A percentile compares a stretch with the other conserved stretches of the same genome.
Conservation (phyloP, 768 basidiomycete genomes). For the Rhizopogon rudus region DNA sequence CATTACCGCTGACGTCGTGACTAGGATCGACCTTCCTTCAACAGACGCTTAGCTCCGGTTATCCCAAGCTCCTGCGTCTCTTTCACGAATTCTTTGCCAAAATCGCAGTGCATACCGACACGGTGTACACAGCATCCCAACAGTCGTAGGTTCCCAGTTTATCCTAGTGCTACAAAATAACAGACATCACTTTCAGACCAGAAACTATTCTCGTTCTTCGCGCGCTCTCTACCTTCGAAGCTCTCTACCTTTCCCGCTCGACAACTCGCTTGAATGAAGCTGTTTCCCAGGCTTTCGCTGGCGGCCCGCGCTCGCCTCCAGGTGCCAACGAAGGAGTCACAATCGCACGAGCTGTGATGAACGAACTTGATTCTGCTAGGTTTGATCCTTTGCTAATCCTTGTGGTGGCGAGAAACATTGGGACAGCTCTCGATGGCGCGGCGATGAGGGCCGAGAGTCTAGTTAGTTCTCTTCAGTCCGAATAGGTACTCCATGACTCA, state of each 20-base stretch:
- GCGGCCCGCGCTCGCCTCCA: conserved; percentile 65
- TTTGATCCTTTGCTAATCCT: conserved; percentile 88
- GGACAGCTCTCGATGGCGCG: conserved; percentile 65
- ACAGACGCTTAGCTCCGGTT: conserved; percentile 81
- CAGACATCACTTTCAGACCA: conserved; percentile 45
- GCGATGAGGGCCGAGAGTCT: conserved; percentile 58
- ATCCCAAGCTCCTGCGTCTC: conserved; percentile 81
- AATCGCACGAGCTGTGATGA: conserved; percentile 72
- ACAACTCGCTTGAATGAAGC: conserved; percentile 80
- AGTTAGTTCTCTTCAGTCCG: conserved; percentile 39
- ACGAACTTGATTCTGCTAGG: conserved; percentile 89
- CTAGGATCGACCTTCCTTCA: conserved; percentile 87
- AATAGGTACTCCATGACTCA: neutral
- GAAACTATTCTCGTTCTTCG: conserved; percentile 89
- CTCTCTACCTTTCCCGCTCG: conserved; percentile 83
- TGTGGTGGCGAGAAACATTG: conserved; percentile 71
- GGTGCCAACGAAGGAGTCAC: conserved; percentile 72
- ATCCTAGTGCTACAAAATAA: neutral
- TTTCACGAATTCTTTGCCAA: conserved; percentile 98
- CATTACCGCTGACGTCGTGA: conserved; percentile 1
- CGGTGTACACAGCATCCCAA: conserved; percentile 74
- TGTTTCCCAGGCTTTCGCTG: conserved; percentile 69
- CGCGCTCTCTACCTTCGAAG: conserved; percentile 78
- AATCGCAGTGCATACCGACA: conserved; percentile 94
- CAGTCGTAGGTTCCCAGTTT: conserved; percentile 59